Percentiles rank a stretch among this genome's conserved stretches.
Evolutionary conservation across 495 filamentous ascomycete species (phyloP).

Genomic region (Trichoderma gamsii): DNA sequence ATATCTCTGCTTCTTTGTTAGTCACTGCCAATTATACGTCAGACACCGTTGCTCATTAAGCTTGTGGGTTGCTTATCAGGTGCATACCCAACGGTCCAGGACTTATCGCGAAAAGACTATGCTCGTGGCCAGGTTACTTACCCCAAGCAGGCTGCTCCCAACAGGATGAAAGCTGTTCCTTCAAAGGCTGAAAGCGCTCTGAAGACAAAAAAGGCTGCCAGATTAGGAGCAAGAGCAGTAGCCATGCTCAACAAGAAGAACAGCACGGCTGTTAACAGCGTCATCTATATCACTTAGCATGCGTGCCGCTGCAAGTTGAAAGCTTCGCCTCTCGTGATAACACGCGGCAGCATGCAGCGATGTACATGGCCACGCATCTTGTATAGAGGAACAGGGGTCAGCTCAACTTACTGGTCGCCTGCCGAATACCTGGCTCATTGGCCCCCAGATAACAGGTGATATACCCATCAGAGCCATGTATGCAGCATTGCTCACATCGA

Average conservation of each 20-base stretch:
- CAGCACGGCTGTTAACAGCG: constrained; percentile 45
- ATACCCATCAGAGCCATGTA: constrained; percentile 68
- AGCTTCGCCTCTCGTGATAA: no score
- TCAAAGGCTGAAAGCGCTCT: constrained; percentile 64
- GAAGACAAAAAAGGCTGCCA: constrained; percentile 63
- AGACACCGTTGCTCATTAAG: no score
- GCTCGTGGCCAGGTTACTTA: constrained; percentile 21
- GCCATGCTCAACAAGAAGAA: constrained; percentile 61
- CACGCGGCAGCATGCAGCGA: neutral
- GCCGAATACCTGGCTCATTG: constrained; percentile 62
- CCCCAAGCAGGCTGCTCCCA: constrained; percentile 57
- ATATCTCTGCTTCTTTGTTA: constrained; percentile 39
- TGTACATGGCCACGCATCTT: no score
- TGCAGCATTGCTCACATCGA: constrained; percentile 64
- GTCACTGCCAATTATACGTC: neutral
- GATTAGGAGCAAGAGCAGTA: constrained; percentile 60
- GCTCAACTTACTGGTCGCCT: constrained; percentile 46
- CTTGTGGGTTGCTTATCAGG: no score
- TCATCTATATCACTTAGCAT: constrained; percentile 8
- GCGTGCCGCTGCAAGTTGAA: neutral
- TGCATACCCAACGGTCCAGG: no score
- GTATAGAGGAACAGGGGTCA: neutral
- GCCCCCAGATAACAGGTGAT: constrained; percentile 60
- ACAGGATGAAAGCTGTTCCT: constrained; percentile 62
- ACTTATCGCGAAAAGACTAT: neutral